Conservation (phyloP, 768 basidiomycete species). For the Leucosporidium scottii region DNA sequence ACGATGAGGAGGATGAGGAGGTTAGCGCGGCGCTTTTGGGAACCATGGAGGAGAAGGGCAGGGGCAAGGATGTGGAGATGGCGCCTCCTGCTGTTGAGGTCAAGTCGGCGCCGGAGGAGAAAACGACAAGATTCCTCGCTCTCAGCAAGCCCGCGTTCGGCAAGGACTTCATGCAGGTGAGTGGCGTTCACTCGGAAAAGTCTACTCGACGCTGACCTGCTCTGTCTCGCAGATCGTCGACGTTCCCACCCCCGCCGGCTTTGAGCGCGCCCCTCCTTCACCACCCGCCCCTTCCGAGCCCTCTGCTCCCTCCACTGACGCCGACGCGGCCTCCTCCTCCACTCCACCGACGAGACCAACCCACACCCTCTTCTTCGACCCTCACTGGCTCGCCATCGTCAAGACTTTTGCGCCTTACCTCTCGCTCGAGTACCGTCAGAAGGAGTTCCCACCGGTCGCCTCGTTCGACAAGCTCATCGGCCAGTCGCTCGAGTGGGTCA, state of each 20-base stretch:
- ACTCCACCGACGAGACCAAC: background rate
- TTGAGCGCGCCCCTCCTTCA: background rate
- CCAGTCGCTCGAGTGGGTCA: slow-evolving; percentile 62
- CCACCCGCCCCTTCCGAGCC: background rate
- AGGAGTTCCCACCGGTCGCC: slow-evolving; percentile 58
- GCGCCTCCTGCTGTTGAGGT: background rate
- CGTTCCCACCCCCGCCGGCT: slow-evolving; percentile 41
- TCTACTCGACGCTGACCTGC: background rate
- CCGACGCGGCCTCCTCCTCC: slow-evolving; percentile 17
- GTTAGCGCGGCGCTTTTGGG: background rate
- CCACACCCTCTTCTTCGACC: slow-evolving; percentile 59
- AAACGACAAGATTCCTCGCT: slow-evolving; percentile 71
- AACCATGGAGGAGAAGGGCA: slow-evolving; percentile 39
- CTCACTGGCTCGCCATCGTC: slow-evolving; percentile 88
- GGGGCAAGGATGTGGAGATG: background rate
- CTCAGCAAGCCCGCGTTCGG: slow-evolving; percentile 76
- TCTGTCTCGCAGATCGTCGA: slow-evolving; percentile 59
- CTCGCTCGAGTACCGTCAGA: slow-evolving; percentile 48
- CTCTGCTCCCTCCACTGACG: background rate
- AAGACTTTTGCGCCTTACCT: slow-evolving; percentile 78
- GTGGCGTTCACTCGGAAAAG: background rate
- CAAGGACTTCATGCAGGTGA: slow-evolving; percentile 73
- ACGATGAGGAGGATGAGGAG: slow-evolving; percentile 23
- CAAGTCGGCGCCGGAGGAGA: slow-evolving; percentile 11
- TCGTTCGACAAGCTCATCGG: slow-evolving; percentile 50